Evolutionary conservation across 2,329 filamentous ascomycete species (phyloP), one percentile per base, ranked within the genome.

Genomic region (Exophiala spinifera): DNA sequence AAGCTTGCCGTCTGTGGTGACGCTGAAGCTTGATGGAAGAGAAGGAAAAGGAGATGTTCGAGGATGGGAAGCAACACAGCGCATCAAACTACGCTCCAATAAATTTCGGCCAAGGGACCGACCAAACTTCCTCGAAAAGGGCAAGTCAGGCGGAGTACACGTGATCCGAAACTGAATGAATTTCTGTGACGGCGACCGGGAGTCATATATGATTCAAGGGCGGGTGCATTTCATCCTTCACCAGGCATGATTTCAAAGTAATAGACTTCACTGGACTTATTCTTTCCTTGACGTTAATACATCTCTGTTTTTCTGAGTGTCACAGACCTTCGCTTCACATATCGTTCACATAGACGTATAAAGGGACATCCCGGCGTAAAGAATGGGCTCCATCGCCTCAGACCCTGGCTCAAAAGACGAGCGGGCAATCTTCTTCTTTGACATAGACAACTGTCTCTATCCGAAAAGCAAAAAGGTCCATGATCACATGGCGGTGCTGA

Each of bases 371-470:
- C 21, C 14, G 15, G 42, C 42, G 11, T 10, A 10, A 31, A 49
- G 10, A 7, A 61, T 61, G 59, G 59, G 55, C 19, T 54, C 53
- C 23, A 44, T 54, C 19, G 37, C 40, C 14, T 6, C 13, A 28
- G 13, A 47, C 14, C 7, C 17, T 36, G 13, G 19, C 19, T 36
- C 43, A 28, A 15, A 43, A 20, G 60, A 64, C 50, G 37, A 49
- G 19, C 46, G 61, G 33, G 59, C 61, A 1, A 77, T 88, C 17
- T 81, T 85, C 70, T 85, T 83, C 71, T 97, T 96, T 68, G 94
- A 99, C 69, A 97, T 99, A 67, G 94, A 99, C 78, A 99, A 99
- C 69, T 99, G 95, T 73, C 82, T 97, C 52, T 97, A 96, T 67
- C 85, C 91, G 0, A 91, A 87, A 73, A 91, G 89, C 68, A 84